Evolutionary conservation across 2,329 filamentous ascomycete genomes (phyloP).

Genomic region (Monilinia vaccinii-corymbosi): DNA sequence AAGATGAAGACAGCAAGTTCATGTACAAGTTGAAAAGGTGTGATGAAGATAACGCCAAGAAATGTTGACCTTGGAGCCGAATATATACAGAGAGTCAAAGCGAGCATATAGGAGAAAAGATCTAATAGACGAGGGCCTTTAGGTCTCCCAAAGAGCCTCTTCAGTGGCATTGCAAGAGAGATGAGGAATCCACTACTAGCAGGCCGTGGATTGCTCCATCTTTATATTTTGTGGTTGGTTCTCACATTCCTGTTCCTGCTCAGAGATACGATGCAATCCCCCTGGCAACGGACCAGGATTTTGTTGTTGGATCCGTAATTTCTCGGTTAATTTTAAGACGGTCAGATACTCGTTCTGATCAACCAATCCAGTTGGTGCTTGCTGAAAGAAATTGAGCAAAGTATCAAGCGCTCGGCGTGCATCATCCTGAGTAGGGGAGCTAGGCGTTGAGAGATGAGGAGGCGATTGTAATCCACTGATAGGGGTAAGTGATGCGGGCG

Average conservation of each 20-base stretch:
- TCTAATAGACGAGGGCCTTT: too few relatives aligned
- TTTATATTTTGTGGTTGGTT: constrained; percentile 19
- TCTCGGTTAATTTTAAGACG: constrained; percentile 77
- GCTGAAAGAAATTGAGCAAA: constrained; percentile 71
- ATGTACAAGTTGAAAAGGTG: constrained; percentile 1
- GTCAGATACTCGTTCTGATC: constrained; percentile 70
- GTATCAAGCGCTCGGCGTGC: constrained; percentile 73
- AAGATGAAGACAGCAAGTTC: not conserved
- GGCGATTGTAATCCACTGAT: constrained; percentile 32
- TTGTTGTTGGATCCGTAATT: constrained; percentile 57
- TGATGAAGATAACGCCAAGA: constrained; percentile 1
- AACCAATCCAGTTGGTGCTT: constrained; percentile 54
- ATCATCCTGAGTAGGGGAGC: constrained; percentile 73
- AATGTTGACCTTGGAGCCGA: not conserved
- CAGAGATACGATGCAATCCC: constrained; percentile 31
- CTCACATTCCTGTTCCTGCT: constrained; percentile 26
- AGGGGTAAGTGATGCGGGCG: constrained; percentile 31
- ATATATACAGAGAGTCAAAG: constrained; percentile 9
- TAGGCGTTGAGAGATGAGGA: constrained; percentile 46
- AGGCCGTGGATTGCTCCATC: constrained; percentile 28
- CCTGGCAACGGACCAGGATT: constrained; percentile 30
- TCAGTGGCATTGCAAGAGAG: not conserved
- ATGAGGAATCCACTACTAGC: constrained; percentile 12
- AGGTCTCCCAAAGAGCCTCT: too few relatives aligned
- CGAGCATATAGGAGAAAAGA: not conserved